These are phyloP conservation scores for Oidiodendron maius DNA, from an alignment of 495 filamentous ascomycete species.

Conservation along the genomic window DNA sequence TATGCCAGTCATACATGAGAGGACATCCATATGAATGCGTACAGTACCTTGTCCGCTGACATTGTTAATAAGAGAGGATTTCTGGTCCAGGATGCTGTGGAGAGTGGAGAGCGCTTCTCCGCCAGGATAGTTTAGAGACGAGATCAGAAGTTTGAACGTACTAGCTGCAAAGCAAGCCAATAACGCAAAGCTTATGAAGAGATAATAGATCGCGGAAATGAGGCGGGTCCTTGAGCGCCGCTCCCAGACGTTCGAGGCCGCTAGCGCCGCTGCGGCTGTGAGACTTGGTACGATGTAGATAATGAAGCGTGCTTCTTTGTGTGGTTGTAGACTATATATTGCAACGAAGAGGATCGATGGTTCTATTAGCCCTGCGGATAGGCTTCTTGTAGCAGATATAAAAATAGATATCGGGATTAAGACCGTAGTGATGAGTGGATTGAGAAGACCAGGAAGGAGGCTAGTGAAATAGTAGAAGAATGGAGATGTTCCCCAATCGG, in stretches of 20 bases:
- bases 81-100: constrained; percentile 37
- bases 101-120: constrained; percentile 60
- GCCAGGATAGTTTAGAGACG: constrained; percentile 84
- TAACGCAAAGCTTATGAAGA: constrained; percentile 49
- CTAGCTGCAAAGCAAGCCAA: constrained; percentile 51
- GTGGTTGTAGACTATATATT: constrained; percentile 78
- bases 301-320: constrained; percentile 97
- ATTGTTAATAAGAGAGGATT: neutral
- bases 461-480: constrained; percentile 81
- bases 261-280: constrained; percentile 70
- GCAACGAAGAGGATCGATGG: constrained; percentile 68
- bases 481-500: constrained; percentile 81
- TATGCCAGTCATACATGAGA: constrained; percentile 90
- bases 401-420: constrained; percentile 61
- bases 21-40: constrained; percentile 72
- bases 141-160: constrained; percentile 59
- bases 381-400: constrained; percentile 35
- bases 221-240: constrained; percentile 52
- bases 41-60: constrained; percentile 6
- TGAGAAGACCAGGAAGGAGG: constrained; percentile 76
- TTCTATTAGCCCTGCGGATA: constrained; percentile 48
- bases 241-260: constrained; percentile 68
- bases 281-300: constrained; percentile 79
- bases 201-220: constrained; percentile 35
- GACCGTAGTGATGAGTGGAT: constrained; percentile 57